A percentile compares a stretch with the other conserved stretches of the same genome.
These are phyloP conservation scores for Coemansia sp. DNA, from an alignment of 371 early-diverging fungal genomes.

Conservation along the genomic window DNA sequence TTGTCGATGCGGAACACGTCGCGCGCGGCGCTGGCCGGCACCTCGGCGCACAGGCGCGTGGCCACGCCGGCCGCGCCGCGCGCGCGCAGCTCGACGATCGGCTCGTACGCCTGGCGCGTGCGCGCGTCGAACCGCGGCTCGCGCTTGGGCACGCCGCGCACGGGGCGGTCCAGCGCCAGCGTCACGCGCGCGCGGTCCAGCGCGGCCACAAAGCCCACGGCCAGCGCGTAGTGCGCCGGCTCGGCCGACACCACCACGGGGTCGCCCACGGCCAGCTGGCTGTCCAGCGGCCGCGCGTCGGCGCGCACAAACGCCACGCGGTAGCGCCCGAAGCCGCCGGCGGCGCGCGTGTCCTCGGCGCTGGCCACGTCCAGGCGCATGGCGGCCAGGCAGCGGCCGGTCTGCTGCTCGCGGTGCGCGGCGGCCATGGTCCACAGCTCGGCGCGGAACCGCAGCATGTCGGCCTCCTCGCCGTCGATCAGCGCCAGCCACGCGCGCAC, in stretches of 20 bases:
- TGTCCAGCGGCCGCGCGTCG: slow-evolving; percentile 47
- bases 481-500: slow-evolving; percentile 78
- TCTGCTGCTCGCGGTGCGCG: slow-evolving; percentile 54
- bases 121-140: slow-evolving; percentile 53
- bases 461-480: slow-evolving; percentile 77
- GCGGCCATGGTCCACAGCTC: slow-evolving; percentile 80
- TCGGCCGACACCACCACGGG: slow-evolving; percentile 80
- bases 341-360: slow-evolving; percentile 19
- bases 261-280: slow-evolving; percentile 73
- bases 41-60: slow-evolving; percentile 21
- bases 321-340: slow-evolving; percentile 31
- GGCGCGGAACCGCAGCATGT: slow-evolving; percentile 62
- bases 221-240: slow-evolving; percentile 70
- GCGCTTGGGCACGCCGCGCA: slow-evolving; percentile 63
- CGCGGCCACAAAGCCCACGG: slow-evolving; percentile 70
- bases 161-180: slow-evolving; percentile 63
- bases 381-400: slow-evolving; percentile 56
- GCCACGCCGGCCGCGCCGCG: slow-evolving; percentile 17
- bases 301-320: slow-evolving; percentile 17
- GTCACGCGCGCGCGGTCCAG: slow-evolving; percentile 55
- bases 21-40: slow-evolving; percentile 24
- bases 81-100: slow-evolving; percentile 49
- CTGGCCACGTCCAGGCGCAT: slow-evolving; percentile 38
- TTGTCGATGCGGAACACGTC: slow-evolving; percentile 77
- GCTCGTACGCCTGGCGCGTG: slow-evolving; percentile 55